Evolutionary conservation across 192 early-diverging fungal genomes (phyloP), one percentile per base, ranked within the genome.

Genomic region (Umbelopsis sp.): DNA sequence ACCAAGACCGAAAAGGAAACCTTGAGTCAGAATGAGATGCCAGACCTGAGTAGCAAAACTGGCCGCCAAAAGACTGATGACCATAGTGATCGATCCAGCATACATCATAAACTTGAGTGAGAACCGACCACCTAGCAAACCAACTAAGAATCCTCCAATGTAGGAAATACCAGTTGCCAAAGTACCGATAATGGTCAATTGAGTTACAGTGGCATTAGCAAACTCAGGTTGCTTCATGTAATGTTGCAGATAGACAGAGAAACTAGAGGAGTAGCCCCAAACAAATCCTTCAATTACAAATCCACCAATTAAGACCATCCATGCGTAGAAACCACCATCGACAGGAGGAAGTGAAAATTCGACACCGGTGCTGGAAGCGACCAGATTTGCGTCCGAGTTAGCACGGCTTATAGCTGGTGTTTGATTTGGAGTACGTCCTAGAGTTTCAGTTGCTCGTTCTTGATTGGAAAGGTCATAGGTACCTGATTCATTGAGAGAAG

Each of bases 1-100:
- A n/a, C 89, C 89, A 14, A 87, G 6, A 31, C 91, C 89, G 68
- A 86, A 90, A 24, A 92, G 50, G 26, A 91, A 65, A 9, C 91
- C 91, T 36, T 91, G 85, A 2, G 88, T 77, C 8, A 92, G 66
- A 43, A 86, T 90, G 22, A 92, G 72, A 65, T 90, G 87, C 91
- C 91, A 92, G 2, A 87, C 73, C 52, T 85, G 71, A 17, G 83
- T 90, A 16, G 86, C 76, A 70, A 89, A 91, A 38, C 85, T 86
- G 14, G 87, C 87, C 0, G 87, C 72, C 7, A 90, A 66, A 20
- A 89, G 71, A 9, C 88, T 88, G 2, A 89, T 9, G 16, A 83
- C 74, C 69, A 71, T 71, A 6, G 29, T 56, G 0, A 71, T 8
- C 2, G 69, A 71, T 8, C 69, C 69, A 45, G 32, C 29, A 36